A percentile compares a stretch with the other conserved stretches of the same genome.
Evolutionary conservation across 345 rosid genomes (phyloP).

Genomic region (Hibiscus tridactylites): DNA sequence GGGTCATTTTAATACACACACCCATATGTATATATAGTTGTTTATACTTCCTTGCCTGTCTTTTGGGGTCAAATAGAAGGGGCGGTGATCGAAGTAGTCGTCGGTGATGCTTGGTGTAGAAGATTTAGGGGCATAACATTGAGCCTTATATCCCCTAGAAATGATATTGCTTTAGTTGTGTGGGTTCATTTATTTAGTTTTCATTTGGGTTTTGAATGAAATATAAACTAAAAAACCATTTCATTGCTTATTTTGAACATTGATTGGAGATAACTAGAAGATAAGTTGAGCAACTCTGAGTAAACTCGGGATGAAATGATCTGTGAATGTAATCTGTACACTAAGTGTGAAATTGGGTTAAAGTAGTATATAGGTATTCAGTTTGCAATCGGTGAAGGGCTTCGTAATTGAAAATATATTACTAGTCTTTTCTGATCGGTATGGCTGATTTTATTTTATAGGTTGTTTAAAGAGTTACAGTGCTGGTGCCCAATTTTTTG

Average conservation of each 20-base stretch:
- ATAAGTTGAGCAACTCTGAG: background rate
- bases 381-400: background rate
- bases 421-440: background rate
- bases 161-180: background rate
- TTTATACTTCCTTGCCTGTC: background rate
- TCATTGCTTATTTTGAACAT: no score
- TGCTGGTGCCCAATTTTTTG: background rate
- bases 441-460: slow-evolving; percentile 7
- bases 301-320: background rate
- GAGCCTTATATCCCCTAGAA: background rate
- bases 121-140: background rate
- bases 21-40: background rate
- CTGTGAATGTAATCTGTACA: background rate
- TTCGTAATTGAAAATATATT: background rate
- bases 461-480: slow-evolving; percentile 19
- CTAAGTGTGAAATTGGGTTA: background rate
- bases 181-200: background rate
- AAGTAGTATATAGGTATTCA: background rate
- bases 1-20: background rate
- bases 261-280: background rate
- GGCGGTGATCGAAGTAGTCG: background rate
- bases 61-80: background rate
- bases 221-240: background rate
- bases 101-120: background rate
- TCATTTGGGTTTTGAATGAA: background rate